Evolutionary conservation across 148 eudicot species (phyloP), one percentile per base, ranked within the genome.

Genomic region (Agrostemma githago): DNA sequence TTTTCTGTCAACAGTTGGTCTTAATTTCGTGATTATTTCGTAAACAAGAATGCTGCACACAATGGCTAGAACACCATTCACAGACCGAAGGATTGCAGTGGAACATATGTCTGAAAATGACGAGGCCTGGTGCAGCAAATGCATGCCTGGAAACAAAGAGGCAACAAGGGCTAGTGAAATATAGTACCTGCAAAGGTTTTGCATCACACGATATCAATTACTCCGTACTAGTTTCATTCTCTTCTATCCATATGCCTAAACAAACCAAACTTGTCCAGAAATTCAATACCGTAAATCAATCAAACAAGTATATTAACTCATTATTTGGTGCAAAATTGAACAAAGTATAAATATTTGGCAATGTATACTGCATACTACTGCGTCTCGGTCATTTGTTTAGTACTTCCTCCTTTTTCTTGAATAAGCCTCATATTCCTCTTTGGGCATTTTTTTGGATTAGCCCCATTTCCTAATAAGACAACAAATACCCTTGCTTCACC

Each of bases 151-250:
- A 92, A 89, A 89, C 84, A 94, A 92, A 88, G 83, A 94, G 87
- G 96, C 96, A 87, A 89, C 88, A 92, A 91, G 85, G 79, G 92
- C 97, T 87, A 94, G 98, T 83, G 96, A 94, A 89, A 94, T 75
- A 86, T 70, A 85, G 88, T 94, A 94, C 98, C 98, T 91, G 96
- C 97, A 94, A 88, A 80, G 85, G 83, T 83, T 70, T 72, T 77
- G n/a, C 76, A 81, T 60, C 64, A 70, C 71, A 66, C 68, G 59
- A 62, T 58, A 86, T 90, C 86, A 85, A 86, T 78, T 67, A 77
- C n/a, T n/a, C n/a, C n/a, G n/a, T n/a, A n/a, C 83, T 62, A 38
- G 61, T 56, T 51, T 14, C 34, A 41, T 53, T 72, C 57, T 65
- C 15, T n/a, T 65, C 59, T 39, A 69, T 39, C 61, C 44, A 54